Evolutionary conservation across 768 basidiomycete species (phyloP).

Genomic region (Nidularia sp.): DNA sequence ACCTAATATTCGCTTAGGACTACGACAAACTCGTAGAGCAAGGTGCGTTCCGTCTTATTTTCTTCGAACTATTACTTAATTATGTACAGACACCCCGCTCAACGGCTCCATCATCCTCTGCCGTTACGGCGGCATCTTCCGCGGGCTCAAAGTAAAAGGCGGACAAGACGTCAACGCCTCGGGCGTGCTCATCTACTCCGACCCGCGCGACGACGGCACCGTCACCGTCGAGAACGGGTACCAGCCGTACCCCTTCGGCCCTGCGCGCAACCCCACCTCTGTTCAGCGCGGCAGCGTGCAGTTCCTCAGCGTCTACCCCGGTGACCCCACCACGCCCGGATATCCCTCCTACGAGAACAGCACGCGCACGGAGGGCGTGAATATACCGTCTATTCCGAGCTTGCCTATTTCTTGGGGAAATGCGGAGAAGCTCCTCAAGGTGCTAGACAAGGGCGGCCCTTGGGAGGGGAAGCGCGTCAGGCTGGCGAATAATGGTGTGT

Average conservation of each 20-base stretch:
- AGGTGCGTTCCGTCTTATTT: slow-evolving; percentile 31
- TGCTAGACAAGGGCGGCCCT: slow-evolving; percentile 20
- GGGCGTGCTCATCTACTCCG: slow-evolving; percentile 79
- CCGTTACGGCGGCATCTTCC: slow-evolving; percentile 74
- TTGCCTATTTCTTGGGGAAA: slow-evolving; percentile 88
- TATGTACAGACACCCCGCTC: slow-evolving; percentile 38
- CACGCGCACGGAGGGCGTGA: slow-evolving; percentile 53
- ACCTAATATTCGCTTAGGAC: slow-evolving; percentile 20
- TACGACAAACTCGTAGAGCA: slow-evolving; percentile 48
- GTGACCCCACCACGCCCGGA: slow-evolving; percentile 85
- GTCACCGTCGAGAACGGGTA: slow-evolving; percentile 78
- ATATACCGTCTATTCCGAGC: slow-evolving; percentile 75
- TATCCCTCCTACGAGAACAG: slow-evolving; percentile 83
- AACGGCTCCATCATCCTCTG: slow-evolving; percentile 74
- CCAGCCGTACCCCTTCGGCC: slow-evolving; percentile 75
- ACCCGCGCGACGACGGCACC: slow-evolving; percentile 81
- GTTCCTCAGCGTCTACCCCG: slow-evolving; percentile 61
- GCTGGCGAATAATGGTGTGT: slow-evolving; percentile 53
- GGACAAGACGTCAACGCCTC: slow-evolving; percentile 81
- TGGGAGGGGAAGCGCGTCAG: slow-evolving; percentile 48
- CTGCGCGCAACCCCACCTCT: slow-evolving; percentile 82
- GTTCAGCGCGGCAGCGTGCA: slow-evolving; percentile 86
- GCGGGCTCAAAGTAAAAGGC: slow-evolving; percentile 85
- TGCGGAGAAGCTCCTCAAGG: slow-evolving; percentile 65
- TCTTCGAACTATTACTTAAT: neutral